phyloP scores from a whole-genome alignment of 2,329 filamentous ascomycete species.

The Colletotrichum destructivum region DNA sequence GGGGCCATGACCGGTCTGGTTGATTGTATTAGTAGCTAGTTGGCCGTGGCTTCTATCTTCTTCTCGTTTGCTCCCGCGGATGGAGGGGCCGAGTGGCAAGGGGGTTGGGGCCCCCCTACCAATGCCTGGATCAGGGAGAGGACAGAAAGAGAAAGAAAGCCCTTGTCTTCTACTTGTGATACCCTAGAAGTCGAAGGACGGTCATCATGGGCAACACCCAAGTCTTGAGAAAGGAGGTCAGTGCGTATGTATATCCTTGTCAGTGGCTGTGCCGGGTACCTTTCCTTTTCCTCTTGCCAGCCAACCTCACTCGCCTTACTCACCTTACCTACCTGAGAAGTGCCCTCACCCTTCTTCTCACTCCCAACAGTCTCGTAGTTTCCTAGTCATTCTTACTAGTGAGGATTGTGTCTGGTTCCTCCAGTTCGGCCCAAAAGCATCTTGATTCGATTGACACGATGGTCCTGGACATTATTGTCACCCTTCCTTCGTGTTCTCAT shows the following conservation, averaged over 20 bases:
- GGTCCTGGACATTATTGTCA: not conserved
- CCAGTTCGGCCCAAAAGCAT: not conserved
- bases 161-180: not conserved
- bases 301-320: too few relatives aligned
- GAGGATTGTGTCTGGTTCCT: too few relatives aligned
- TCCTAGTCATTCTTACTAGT: too few relatives aligned
- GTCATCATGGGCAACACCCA: too few relatives aligned
- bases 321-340: too few relatives aligned
- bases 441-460: not conserved
- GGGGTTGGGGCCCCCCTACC: not conserved
- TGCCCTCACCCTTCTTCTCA: too few relatives aligned
- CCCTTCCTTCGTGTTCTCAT: not conserved
- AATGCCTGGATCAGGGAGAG: not conserved
- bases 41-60: conserved; percentile 15
- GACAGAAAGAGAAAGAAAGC: not conserved
- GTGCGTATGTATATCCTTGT: conserved; percentile 6
- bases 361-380: too few relatives aligned
- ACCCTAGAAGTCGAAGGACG: too few relatives aligned
- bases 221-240: not conserved
- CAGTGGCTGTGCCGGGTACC: not conserved
- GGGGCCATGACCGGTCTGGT: not conserved
- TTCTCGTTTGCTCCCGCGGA: conserved; percentile 31
- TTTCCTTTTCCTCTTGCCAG: too few relatives aligned
- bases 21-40: not conserved
- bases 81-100: conserved; percentile 8